Base-by-base conservation (phyloP, 805 yeast genomes). In the Suhomyces canberraensis region DNA sequence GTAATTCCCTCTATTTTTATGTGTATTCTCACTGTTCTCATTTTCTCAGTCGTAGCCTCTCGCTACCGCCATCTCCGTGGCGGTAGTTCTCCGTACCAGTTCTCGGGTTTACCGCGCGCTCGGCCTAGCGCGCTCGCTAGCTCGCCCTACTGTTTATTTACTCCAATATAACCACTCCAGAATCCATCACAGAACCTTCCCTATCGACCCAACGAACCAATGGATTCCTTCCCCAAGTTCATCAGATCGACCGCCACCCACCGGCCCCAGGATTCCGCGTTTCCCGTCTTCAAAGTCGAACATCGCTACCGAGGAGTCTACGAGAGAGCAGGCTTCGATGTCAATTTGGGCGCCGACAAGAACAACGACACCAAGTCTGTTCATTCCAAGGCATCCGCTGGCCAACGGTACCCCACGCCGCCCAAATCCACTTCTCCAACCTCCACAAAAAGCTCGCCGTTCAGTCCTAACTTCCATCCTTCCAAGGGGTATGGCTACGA, bases 301-400 rank as follows among this genome's bases (percentile, higher is more conserved):
- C 78, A 73, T 32, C 62, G 78, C 19, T 81, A 79, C 48, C 71
- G 71, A 47, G 81, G 89, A 2, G 93, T 84, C 2, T 78, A 83
- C 58, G 93, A 85, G 54, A 62, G 93, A 46, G 93, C 93, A 0
- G 95, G 95, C 0, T 85, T 85, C 50, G 93, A 84, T 27, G 66
- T 68, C 27, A 41, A 41, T 28, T 26, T 31, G 27, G 33, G 33
- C 15, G 39, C 37, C 21, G 35, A 37, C 13, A 39, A 27, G 17
- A 13, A 14, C 16, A 14, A 13, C 8, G 47, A 37, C 17, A 31
- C 25, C 27, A 35, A 33, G 29, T 44, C 49, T 7, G 20, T 42
- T 15, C 30, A 31, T 11, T 39, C 42, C n/a, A 31, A 19, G 14
- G 19, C 33, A 1, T 32, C 29, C 11, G 19, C 17, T n/a, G 27